Percentiles rank a stretch among this genome's conserved stretches.
Conservation (phyloP, 441 rosid species). For the Gossypium gossypioides region DNA sequence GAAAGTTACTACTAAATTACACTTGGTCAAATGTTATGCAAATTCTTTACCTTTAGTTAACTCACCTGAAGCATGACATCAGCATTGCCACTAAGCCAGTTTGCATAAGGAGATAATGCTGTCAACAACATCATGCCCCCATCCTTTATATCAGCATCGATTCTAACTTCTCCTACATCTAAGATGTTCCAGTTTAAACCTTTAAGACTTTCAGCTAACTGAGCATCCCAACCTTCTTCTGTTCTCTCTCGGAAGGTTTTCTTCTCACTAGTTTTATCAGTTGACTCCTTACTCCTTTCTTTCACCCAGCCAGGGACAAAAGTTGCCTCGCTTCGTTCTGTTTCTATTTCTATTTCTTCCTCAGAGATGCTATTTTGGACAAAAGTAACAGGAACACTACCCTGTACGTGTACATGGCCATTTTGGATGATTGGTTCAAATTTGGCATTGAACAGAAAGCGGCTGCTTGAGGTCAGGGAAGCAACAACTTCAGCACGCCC, state of each 20-base stretch:
- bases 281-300: conserved; percentile 50
- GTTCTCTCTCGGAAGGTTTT: conserved; percentile 60
- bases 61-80: conserved; percentile 87
- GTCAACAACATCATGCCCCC: conserved; percentile 98
- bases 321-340: conserved; percentile 43
- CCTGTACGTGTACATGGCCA: conserved; percentile 95
- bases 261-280: conserved; percentile 46
- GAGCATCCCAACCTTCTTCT: conserved; percentile 91
- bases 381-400: conserved; percentile 82
- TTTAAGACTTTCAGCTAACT: conserved; percentile 80
- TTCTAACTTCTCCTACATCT: conserved; percentile 90
- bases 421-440: conserved; percentile 80
- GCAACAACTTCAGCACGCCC: conserved; percentile 98
- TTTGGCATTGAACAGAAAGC: conserved; percentile 92
- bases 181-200: conserved; percentile 81
- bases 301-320: conserved; percentile 75
- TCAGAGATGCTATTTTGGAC: conserved; percentile 50
- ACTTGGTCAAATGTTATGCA: background rate
- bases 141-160: conserved; percentile 95
- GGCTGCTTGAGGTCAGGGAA: conserved; percentile 81
- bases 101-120: conserved; percentile 86
- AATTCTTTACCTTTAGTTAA: conserved; percentile 4
- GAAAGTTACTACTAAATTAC: conserved; percentile 9
- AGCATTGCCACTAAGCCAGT: conserved; percentile 96
- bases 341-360: conserved; percentile 49